Evolutionary conservation across 139 green algal genomes (phyloP).

Genomic region (Raphidocelis subcapitata): DNA sequence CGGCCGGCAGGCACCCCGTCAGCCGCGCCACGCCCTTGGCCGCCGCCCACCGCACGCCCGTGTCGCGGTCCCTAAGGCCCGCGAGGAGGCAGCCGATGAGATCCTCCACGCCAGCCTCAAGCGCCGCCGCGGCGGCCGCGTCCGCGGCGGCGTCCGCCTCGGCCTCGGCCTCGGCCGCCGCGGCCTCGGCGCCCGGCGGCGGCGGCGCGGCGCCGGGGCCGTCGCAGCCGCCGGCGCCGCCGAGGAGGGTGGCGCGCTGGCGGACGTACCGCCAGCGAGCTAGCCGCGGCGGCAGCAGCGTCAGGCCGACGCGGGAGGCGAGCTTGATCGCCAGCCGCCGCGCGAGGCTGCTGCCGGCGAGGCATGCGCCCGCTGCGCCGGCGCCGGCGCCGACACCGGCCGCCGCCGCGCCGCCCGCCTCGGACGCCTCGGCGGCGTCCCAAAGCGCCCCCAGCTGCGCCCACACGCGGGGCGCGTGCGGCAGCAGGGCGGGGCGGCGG

Average conservation of each 20-base stretch:
- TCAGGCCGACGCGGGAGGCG: slow-evolving; percentile 71
- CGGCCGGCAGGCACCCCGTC: slow-evolving; percentile 73
- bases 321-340: slow-evolving; percentile 89
- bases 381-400: background rate
- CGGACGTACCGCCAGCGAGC: slow-evolving; percentile 78
- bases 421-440: background rate
- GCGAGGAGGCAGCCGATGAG: slow-evolving; percentile 70
- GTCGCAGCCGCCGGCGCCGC: background rate
- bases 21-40: slow-evolving; percentile 94
- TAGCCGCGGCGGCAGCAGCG: slow-evolving; percentile 69
- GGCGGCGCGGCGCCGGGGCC: slow-evolving; percentile 49
- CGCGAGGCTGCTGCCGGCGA: slow-evolving; percentile 35
- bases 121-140: slow-evolving; percentile 22
- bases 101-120: slow-evolving; percentile 43
- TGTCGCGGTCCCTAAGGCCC: slow-evolving; percentile 86
- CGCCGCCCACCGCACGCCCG: slow-evolving; percentile 90
- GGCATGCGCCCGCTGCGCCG: slow-evolving; percentile 7
- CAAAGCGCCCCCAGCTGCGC: slow-evolving; percentile 39
- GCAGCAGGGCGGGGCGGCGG: slow-evolving; percentile 47
- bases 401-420: background rate
- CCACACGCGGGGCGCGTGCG: slow-evolving; percentile 42
- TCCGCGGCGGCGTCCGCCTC: background rate
- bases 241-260: slow-evolving; percentile 31
- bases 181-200: slow-evolving; percentile 28
- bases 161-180: too few species aligned